Evolutionary conservation across 164 flowering plant genomes (phyloP).

Genomic region (Pachysandra terminalis): DNA sequence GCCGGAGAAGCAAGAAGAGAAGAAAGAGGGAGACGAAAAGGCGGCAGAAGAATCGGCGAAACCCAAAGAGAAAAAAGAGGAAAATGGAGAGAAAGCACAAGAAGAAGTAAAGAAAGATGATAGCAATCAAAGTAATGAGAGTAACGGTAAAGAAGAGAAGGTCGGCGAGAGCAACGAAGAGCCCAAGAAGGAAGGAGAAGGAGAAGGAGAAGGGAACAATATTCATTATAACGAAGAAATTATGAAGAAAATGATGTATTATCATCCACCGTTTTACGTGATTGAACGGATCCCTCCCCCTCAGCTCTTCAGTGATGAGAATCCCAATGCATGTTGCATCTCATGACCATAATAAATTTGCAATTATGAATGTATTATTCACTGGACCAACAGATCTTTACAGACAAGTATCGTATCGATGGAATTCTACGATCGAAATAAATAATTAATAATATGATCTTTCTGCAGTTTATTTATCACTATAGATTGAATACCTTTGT

Average conservation of each 20-base stretch:
- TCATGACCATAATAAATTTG: conserved; percentile 22
- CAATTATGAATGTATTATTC: no score
- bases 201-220: conserved; percentile 16
- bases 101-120: conserved; percentile 7
- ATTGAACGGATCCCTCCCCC: conserved; percentile 82
- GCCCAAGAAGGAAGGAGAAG: conserved; percentile 8
- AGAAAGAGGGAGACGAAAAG: conserved; percentile 27
- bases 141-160: not conserved
- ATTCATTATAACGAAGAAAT: conserved; percentile 32
- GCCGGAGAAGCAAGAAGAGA: conserved; percentile 28
- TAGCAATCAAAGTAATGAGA: conserved; percentile 13
- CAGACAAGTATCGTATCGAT: no score
- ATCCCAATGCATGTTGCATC: conserved; percentile 91
- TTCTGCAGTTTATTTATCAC: no score
- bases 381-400: no score
- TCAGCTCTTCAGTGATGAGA: conserved; percentile 92
- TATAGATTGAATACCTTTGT: no score
- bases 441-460: no score
- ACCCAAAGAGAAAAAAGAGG: conserved; percentile 10
- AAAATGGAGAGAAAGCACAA: conserved; percentile 18
- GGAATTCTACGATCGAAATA: no score
- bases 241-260: conserved; percentile 59
- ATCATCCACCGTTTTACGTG: conserved; percentile 61
- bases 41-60: conserved; percentile 3
- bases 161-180: conserved; percentile 11